These are phyloP conservation scores for Yarrowia sp. DNA, from an alignment of 805 yeast species.

Conservation along the genomic window DNA sequence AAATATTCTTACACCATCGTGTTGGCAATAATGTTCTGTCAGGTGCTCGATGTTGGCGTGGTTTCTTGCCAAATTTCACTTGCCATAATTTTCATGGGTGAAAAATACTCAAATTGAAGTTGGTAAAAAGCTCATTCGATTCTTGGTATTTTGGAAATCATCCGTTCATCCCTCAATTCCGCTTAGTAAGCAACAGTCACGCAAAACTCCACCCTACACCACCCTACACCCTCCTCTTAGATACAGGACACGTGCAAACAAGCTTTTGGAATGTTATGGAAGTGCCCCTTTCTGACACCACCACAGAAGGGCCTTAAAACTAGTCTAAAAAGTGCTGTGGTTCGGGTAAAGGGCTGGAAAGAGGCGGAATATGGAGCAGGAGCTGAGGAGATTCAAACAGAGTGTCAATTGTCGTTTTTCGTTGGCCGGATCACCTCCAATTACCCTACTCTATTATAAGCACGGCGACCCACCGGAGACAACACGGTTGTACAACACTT, in stretches of 20 bases:
- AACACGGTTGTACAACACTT: not conserved
- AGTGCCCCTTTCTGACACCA: not conserved
- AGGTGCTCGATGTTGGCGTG: too few species aligned
- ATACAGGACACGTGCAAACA: conserved; percentile 8
- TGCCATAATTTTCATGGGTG: too few species aligned
- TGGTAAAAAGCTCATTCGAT: too few species aligned
- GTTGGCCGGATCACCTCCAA: not conserved
- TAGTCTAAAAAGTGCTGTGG: not conserved
- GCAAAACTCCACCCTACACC: not conserved
- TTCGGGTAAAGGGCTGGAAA: not conserved
- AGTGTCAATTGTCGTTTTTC: too few species aligned
- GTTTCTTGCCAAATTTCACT: too few species aligned
- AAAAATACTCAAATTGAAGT: too few species aligned
- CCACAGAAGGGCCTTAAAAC: not conserved
- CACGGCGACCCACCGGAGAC: conserved; percentile 12
- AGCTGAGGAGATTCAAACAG: not conserved
- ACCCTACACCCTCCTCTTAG: not conserved
- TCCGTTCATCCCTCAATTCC: too few species aligned
- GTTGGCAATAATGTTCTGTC: too few species aligned
- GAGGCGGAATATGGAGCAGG: not conserved
- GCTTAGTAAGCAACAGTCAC: too few species aligned
- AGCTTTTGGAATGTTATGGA: conserved; percentile 27
- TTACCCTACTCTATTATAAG: not conserved
- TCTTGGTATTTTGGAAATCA: too few species aligned
- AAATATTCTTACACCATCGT: too few species aligned